A percentile compares a stretch with the other conserved stretches of the same genome.
Evolutionary conservation across 495 filamentous ascomycete species (phyloP).

Genomic region (Penicillium argentinense): DNA sequence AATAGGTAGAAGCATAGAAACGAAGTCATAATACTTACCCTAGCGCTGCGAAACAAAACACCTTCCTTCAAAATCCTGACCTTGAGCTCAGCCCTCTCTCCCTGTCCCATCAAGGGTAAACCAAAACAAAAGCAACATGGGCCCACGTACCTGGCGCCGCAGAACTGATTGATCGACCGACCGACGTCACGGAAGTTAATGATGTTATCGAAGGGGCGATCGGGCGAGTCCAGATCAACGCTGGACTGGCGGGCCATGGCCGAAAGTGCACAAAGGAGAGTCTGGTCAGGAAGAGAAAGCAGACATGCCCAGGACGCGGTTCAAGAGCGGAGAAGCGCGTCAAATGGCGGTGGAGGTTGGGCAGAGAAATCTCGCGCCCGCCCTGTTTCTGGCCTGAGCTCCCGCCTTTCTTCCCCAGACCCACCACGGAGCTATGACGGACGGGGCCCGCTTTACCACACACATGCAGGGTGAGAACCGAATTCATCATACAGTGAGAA

Average conservation of each 20-base stretch:
- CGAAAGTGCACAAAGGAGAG: not conserved
- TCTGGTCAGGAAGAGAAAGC: slow-evolving; percentile 1
- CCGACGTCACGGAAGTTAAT: slow-evolving; percentile 87
- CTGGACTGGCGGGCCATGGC: slow-evolving; percentile 34
- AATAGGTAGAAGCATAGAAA: not conserved
- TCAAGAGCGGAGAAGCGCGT: not conserved
- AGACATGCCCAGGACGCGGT: slow-evolving; percentile 3
- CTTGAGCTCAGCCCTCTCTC: no score
- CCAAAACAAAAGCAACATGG: not conserved
- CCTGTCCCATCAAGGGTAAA: no score
- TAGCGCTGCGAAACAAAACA: slow-evolving; percentile 71
- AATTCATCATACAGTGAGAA: not conserved
- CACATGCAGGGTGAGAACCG: no score
- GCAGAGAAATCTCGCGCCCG: slow-evolving; percentile 11
- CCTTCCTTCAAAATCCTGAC: slow-evolving; percentile 64
- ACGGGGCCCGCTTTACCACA: no score
- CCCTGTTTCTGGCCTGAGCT: slow-evolving; percentile 17
- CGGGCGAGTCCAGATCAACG: slow-evolving; percentile 42
- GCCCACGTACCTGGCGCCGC: slow-evolving; percentile 50
- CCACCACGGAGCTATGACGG: slow-evolving; percentile 8
- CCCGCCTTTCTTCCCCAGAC: slow-evolving; percentile 12
- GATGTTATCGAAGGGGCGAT: slow-evolving; percentile 60
- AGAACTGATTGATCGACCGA: slow-evolving; percentile 62
- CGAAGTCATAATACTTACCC: slow-evolving; percentile 44
- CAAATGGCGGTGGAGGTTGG: slow-evolving; percentile 35